A percentile compares a stretch with the other conserved stretches of the same genome.
These are phyloP conservation scores for Solanum chmielewskii DNA, from an alignment of 257 asterid genomes.

Conservation along the genomic window DNA sequence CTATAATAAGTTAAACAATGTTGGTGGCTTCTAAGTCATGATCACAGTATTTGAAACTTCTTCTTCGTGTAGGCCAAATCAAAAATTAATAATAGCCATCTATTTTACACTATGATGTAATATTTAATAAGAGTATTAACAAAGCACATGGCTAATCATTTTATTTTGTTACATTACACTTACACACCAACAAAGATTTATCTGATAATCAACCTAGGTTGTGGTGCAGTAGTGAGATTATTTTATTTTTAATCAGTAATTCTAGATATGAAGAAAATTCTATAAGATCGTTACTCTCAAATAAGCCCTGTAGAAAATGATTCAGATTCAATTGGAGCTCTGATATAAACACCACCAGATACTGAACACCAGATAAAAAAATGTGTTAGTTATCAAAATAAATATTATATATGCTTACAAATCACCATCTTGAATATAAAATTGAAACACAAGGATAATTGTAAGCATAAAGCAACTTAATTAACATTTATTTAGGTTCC, in stretches of 20 bases:
- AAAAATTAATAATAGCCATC: neutral
- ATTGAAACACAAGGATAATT: neutral
- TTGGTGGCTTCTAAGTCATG: neutral
- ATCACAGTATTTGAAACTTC: neutral
- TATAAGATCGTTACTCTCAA: too few relatives aligned
- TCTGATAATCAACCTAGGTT: neutral
- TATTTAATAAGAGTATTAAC: too few relatives aligned
- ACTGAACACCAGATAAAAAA: too few relatives aligned
- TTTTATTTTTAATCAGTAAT: too few relatives aligned
- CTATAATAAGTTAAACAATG: neutral
- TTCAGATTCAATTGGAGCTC: too few relatives aligned
- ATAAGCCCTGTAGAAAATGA: too few relatives aligned
- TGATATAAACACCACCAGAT: rapidly evolving
- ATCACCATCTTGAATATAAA: neutral
- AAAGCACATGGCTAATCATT: too few relatives aligned
- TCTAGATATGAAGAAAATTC: too few relatives aligned
- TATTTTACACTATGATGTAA: too few relatives aligned
- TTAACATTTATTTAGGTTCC: neutral
- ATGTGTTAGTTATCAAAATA: neutral
- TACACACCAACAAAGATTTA: neutral
- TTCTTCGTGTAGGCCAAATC: neutral
- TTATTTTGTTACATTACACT: neutral
- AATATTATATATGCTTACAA: neutral
- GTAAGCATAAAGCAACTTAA: neutral
- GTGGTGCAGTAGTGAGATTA: too few relatives aligned